A percentile compares a stretch with the other conserved stretches of the same genome.
phyloP scores from a whole-genome alignment of 2,329 filamentous ascomycete species.

The Penicillium sp. region DNA sequence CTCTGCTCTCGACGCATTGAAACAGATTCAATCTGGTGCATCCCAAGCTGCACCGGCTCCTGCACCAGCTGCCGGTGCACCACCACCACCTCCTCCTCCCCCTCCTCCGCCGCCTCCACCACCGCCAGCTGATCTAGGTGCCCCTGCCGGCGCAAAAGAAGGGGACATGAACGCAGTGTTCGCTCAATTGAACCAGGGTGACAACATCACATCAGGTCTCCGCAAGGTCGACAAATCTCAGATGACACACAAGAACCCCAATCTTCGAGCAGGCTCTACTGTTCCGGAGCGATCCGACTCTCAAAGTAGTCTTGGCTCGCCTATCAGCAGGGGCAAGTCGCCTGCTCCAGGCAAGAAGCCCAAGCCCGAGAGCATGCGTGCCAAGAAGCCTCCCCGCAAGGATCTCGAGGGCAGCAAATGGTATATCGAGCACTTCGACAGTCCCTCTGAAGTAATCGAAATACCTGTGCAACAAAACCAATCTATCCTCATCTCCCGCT shows the following conservation, averaged over 20 bases:
- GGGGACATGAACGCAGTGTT: conserved; percentile 81
- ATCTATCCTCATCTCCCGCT: conserved; percentile 86
- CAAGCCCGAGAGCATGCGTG: conserved; percentile 79
- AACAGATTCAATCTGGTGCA: conserved; percentile 49
- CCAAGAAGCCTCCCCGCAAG: conserved; percentile 76
- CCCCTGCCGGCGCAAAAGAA: conserved; percentile 38
- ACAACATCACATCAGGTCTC: conserved; percentile 79
- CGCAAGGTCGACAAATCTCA: conserved; percentile 91
- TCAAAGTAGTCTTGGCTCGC: conserved; percentile 49
- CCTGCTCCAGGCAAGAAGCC: conserved; percentile 84
- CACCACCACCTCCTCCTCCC: conserved; percentile 30
- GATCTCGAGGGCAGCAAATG: conserved; percentile 88
- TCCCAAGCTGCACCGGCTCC: conserved; percentile 14
- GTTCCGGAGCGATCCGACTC: conserved; percentile 59
- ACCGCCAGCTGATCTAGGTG: conserved; percentile 48
- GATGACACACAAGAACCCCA: conserved; percentile 98
- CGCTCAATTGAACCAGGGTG: conserved; percentile 82
- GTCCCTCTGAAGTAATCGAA: conserved; percentile 67
- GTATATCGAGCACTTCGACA: conserved; percentile 93
- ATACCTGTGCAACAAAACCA: conserved; percentile 79
- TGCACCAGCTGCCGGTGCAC: conserved; percentile 15
- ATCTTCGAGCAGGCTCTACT: conserved; percentile 67
- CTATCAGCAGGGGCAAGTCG: conserved; percentile 64
- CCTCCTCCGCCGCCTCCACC: conserved; percentile 41
- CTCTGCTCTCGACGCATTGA: conserved; percentile 66